These are phyloP conservation scores for Penicillium sp. DNA, from an alignment of 2,329 filamentous ascomycete species.

Conservation along the genomic window DNA sequence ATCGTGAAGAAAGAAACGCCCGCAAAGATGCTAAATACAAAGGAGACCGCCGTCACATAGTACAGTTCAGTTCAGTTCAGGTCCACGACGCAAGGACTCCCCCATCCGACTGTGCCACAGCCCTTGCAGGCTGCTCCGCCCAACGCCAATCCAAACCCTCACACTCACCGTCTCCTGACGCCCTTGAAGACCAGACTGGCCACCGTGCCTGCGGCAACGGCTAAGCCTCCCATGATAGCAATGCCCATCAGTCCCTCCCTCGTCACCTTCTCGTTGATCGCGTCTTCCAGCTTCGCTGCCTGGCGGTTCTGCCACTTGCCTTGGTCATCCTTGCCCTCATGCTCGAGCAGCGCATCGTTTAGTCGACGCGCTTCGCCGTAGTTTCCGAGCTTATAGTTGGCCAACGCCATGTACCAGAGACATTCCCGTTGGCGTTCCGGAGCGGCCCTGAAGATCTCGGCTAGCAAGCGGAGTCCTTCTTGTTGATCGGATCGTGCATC, in stretches of 20 bases:
- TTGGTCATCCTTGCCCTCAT: slow-evolving; percentile 58
- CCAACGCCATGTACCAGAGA: slow-evolving; percentile 95
- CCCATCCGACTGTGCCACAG: slow-evolving; percentile 16
- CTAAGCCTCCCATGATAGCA: slow-evolving; percentile 90
- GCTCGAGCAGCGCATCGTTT: slow-evolving; percentile 88
- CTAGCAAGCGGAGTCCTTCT: slow-evolving; percentile 88
- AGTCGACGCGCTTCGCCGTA: slow-evolving; percentile 93
- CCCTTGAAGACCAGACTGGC: slow-evolving; percentile 85
- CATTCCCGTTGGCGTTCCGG: slow-evolving; percentile 95
- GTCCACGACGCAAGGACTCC: slow-evolving; percentile 18
- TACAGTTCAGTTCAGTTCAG: not conserved
- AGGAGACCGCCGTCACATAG: slow-evolving; percentile 13
- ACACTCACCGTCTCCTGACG: slow-evolving; percentile 61
- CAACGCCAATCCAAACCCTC: slow-evolving; percentile 10
- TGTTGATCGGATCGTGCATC: slow-evolving; percentile 83
- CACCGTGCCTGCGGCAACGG: slow-evolving; percentile 89
- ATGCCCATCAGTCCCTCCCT: slow-evolving; percentile 93
- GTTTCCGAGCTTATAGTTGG: slow-evolving; percentile 98
- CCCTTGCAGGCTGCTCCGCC: slow-evolving; percentile 21
- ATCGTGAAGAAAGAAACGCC: slow-evolving; percentile 16
- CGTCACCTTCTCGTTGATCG: slow-evolving; percentile 94
- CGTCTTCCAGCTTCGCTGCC: slow-evolving; percentile 1
- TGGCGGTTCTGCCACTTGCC: slow-evolving; percentile 1
- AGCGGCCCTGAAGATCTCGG: slow-evolving; percentile 92
- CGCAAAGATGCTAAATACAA: slow-evolving; percentile 20